Percentiles rank a stretch among this genome's conserved stretches.
Evolutionary conservation across 805 yeast genomes (phyloP).

Genomic region (Aciculoconidium aculeatum): DNA sequence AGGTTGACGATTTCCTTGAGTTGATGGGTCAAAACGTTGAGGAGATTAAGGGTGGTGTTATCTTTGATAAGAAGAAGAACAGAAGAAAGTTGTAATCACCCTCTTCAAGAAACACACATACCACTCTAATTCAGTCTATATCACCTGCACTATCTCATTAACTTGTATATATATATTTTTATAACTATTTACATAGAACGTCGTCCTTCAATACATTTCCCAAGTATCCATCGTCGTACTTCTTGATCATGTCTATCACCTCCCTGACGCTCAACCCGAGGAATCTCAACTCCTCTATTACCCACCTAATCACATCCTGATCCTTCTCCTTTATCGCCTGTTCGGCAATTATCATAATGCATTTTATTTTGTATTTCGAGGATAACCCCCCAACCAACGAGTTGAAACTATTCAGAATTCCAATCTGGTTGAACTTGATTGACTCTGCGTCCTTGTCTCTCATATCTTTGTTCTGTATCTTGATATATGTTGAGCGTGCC

Average conservation of each 20-base stretch:
- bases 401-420: slow-evolving; percentile 15
- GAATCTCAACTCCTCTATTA: slow-evolving; percentile 23
- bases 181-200: slow-evolving; percentile 4
- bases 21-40: slow-evolving; percentile 53
- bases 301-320: slow-evolving; percentile 20
- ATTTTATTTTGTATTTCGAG: slow-evolving; percentile 10
- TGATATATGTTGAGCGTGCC: slow-evolving; percentile 13
- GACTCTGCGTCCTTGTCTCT: slow-evolving; percentile 1
- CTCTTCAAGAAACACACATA: too few relatives aligned
- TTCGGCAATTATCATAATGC: slow-evolving; percentile 17
- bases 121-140: too few relatives aligned
- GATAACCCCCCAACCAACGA: slow-evolving; percentile 11
- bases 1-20: slow-evolving; percentile 48
- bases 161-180: slow-evolving; percentile 6
- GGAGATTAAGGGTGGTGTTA: slow-evolving; percentile 52
- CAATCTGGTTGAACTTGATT: slow-evolving; percentile 15
- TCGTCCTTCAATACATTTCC: slow-evolving; percentile 1
- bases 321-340: slow-evolving; percentile 22
- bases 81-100: slow-evolving; percentile 39
- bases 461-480: slow-evolving; percentile 5
- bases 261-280: slow-evolving; percentile 20
- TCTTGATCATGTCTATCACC: slow-evolving; percentile 4
- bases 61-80: slow-evolving; percentile 41
- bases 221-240: slow-evolving; percentile 1
- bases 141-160: neutral